phyloP scores from a whole-genome alignment of 176 grass and related monocot species.

The Urochloa ruziziensis region DNA sequence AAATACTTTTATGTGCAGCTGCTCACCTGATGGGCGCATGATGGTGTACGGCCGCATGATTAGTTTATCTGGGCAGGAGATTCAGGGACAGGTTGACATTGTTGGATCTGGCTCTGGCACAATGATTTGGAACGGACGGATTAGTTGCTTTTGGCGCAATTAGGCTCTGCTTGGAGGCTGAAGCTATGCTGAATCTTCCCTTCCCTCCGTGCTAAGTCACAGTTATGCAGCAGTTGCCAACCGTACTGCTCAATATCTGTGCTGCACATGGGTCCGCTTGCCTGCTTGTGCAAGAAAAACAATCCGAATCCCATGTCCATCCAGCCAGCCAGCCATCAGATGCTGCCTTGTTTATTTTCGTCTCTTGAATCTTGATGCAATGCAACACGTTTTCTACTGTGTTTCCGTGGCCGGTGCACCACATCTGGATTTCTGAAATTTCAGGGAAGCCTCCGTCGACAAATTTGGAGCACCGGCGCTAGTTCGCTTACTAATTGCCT shows the following conservation, averaged over 20 bases:
- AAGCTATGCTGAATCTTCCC: conserved; percentile 9
- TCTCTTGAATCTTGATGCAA: neutral
- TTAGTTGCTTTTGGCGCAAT: conserved; percentile 5
- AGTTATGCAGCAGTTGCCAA: too few species aligned
- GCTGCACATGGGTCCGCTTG: conserved; percentile 45
- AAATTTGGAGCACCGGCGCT: too few species aligned
- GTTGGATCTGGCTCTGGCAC: neutral
- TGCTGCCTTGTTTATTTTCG: neutral
- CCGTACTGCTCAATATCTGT: conserved; percentile 7
- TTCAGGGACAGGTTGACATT: conserved; percentile 1
- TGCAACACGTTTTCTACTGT: neutral
- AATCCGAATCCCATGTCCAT: too few species aligned
- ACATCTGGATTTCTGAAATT: neutral
- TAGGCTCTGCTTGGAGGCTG: too few species aligned
- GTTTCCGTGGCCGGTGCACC: neutral
- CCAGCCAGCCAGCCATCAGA: neutral
- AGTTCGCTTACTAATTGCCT: too few species aligned
- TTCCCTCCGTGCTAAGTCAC: conserved; percentile 8
- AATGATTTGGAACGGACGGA: conserved; percentile 17
- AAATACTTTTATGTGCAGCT: neutral
- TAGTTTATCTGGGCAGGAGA: conserved; percentile 5
- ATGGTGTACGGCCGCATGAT: neutral
- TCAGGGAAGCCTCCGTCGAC: neutral
- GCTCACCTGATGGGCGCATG: neutral
- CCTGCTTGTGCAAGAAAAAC: neutral